A percentile compares a stretch with the other conserved stretches of the same genome.
These are phyloP conservation scores for Sedum album DNA, from an alignment of 164 flowering plant species.

Conservation along the genomic window DNA sequence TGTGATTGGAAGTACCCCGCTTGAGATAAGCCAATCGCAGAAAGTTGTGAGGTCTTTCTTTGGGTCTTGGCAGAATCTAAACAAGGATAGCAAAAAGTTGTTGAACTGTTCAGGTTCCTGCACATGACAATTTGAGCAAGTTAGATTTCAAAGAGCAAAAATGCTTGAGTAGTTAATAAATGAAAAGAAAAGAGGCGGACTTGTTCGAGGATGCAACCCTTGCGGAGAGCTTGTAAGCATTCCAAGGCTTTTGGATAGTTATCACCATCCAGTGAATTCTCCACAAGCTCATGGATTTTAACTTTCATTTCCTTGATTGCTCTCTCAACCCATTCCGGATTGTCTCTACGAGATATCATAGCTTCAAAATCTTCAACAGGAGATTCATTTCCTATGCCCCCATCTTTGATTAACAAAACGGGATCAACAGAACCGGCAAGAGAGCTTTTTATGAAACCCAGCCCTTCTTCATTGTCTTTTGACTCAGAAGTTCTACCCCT, in stretches of 20 bases:
- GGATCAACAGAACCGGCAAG: neutral
- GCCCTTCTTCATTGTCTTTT: constrained; percentile 29
- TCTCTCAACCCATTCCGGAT: constrained; percentile 57
- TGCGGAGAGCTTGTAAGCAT: constrained; percentile 65
- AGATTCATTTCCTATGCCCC: constrained; percentile 42
- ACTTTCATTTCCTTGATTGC: constrained; percentile 63
- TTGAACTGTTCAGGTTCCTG: constrained; percentile 83
- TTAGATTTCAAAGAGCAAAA: neutral
- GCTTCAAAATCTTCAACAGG: constrained; percentile 88
- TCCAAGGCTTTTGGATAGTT: constrained; percentile 52
- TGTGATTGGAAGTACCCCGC: constrained; percentile 45
- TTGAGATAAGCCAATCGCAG: constrained; percentile 40
- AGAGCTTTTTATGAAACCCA: constrained; percentile 15
- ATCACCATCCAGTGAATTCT: constrained; percentile 47
- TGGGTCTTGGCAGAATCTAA: constrained; percentile 37
- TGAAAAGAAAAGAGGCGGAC: constrained; percentile 25
- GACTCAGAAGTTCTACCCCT: constrained; percentile 59
- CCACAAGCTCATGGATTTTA: constrained; percentile 46
- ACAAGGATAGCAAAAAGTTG: constrained; percentile 44
- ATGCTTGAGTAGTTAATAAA: neutral
- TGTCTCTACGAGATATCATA: constrained; percentile 77
- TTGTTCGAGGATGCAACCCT: constrained; percentile 84
- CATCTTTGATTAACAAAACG: constrained; percentile 19
- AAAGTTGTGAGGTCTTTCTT: constrained; percentile 35
- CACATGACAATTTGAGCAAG: neutral